Evolutionary conservation across 2,329 filamentous ascomycete genomes (phyloP), one percentile per base, ranked within the genome.

Genomic region (Pezicula rhizophila): DNA sequence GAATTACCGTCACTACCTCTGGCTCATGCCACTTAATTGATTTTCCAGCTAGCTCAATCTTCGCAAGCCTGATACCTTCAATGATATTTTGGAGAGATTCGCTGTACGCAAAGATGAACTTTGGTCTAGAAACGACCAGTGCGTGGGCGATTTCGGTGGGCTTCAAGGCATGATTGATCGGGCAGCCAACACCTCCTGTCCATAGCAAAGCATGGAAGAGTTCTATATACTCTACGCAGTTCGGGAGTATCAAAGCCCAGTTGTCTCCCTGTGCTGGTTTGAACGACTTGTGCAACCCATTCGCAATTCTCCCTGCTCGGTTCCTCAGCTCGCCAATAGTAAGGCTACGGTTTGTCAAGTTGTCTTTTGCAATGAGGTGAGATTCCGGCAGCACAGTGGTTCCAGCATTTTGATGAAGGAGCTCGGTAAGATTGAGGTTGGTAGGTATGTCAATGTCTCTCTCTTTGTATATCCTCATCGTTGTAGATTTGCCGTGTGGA

Each of bases 221-320:
- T 48, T 74, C 71, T 2, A 73, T 58, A 47, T 70, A 72, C 11
- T 73, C 70, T 26, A 72, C 69, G 38, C 67, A 70, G 52, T 73
- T 74, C 5, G 71, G 71, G 5, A 73, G 56, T 5, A 72, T 62
- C n/a, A 74, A 58, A 1, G 64, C 68, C 69, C 69, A 72, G 48
- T 66, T 63, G 6, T 66, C 60, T 42, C 68, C 67, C 42, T 70
- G 66, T 20, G 49, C 45, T 5, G 68, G 68, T 2, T 52, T 52
- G 20, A 68, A 59, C 4, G 55, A 58, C 17, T 61, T 53, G 12
- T 61, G 52, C 12, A 74, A 55, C 1, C 71, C 70, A 26, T 67
- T 62, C 15, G 70, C 70, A 17, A 74, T 61, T 23, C 66, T 61
- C 1, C 70, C 70, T 2, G 71, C 67, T 8, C 65, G 64, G 25